These are phyloP conservation scores for Fragaria iinumae DNA, from an alignment of 306 rosid genomes.

Conservation along the genomic window DNA sequence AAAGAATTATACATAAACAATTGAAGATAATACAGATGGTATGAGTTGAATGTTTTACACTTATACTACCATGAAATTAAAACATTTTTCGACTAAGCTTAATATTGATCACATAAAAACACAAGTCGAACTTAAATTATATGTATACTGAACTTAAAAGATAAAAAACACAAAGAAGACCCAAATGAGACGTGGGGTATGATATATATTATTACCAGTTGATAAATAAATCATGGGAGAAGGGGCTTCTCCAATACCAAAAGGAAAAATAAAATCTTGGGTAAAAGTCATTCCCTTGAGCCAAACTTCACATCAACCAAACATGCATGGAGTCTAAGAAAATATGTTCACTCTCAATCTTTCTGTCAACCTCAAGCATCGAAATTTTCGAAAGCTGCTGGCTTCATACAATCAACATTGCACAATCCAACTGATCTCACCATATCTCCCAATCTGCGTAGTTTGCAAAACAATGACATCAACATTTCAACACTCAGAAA, in stretches of 20 bases:
- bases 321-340: conserved; percentile 26
- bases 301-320: conserved; percentile 28
- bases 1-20: too few relatives aligned
- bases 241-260: background rate
- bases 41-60: background rate
- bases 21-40: too few relatives aligned
- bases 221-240: conserved; percentile 1
- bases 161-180: background rate
- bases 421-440: conserved; percentile 72
- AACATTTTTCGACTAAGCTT: too few relatives aligned
- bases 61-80: too few relatives aligned
- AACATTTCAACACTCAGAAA: conserved; percentile 21
- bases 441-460: conserved; percentile 63
- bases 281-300: conserved; percentile 14
- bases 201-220: background rate
- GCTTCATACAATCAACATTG: conserved; percentile 62
- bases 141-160: background rate
- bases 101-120: too few relatives aligned
- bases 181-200: background rate
- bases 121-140: too few relatives aligned
- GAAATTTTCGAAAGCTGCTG: conserved; percentile 27
- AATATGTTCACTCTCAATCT: conserved; percentile 2
- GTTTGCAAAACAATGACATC: background rate
- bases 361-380: conserved; percentile 38
- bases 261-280: background rate